Evolutionary conservation across 306 rosid species (phyloP).

Genomic region (Hylodesmum podocarpum): DNA sequence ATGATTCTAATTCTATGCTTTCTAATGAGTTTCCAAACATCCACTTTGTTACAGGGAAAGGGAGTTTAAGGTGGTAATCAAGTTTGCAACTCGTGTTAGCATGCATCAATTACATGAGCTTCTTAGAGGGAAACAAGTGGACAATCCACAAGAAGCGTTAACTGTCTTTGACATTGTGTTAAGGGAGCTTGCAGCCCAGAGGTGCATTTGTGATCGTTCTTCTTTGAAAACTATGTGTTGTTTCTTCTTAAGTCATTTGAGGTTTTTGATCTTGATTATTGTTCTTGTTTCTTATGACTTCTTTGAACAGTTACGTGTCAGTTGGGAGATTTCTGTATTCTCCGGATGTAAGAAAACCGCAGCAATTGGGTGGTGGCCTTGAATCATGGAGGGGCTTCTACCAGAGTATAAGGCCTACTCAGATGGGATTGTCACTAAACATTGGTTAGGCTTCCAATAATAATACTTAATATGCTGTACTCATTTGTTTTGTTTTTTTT

Average conservation of each 20-base stretch:
- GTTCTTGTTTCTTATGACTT: conserved; percentile 3
- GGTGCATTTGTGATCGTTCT: conserved; percentile 26
- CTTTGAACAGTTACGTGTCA: conserved; percentile 34
- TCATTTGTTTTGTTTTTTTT: background rate
- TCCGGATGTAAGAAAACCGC: conserved; percentile 44
- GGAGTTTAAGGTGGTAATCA: conserved; percentile 41
- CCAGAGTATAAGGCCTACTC: conserved; percentile 59
- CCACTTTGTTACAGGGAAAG: conserved; percentile 31
- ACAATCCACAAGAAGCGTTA: conserved; percentile 46
- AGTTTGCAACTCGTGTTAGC: conserved; percentile 39
- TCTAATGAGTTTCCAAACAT: background rate
- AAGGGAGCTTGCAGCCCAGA: conserved; percentile 45
- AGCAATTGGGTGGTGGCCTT: conserved; percentile 48
- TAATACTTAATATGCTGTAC: background rate
- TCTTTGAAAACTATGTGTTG: background rate
- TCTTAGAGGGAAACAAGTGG: conserved; percentile 44
- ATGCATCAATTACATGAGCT: conserved; percentile 48
- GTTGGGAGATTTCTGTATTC: conserved; percentile 49
- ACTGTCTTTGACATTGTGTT: conserved; percentile 49
- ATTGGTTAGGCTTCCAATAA: conserved; percentile 32
- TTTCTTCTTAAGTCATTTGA: background rate
- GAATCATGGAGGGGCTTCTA: conserved; percentile 62
- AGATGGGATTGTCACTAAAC: conserved; percentile 56
- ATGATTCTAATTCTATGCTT: background rate
- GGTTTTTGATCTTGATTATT: background rate